Percentiles rank a stretch among this genome's conserved stretches.
Evolutionary conservation across 768 basidiomycete genomes (phyloP).

Genomic region (Steccherinum ochraceum): DNA sequence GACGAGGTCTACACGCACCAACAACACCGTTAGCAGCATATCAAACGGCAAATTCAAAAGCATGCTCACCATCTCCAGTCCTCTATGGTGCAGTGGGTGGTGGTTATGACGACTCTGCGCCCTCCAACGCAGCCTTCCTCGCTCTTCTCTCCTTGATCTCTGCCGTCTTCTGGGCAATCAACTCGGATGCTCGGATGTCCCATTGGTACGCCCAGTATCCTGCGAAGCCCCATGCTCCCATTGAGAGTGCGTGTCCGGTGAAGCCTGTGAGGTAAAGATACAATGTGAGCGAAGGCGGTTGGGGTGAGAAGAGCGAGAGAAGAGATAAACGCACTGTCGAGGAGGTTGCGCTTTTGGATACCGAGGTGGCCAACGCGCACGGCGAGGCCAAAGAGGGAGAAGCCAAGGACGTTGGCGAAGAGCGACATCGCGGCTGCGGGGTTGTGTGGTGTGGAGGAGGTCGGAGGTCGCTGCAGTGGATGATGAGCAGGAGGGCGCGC

Average conservation of each 20-base stretch:
- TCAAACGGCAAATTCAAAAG: no score
- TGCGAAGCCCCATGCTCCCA: constrained; percentile 60
- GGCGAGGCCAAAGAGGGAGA: constrained; percentile 77
- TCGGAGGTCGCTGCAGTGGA: not conserved
- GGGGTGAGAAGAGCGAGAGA: not conserved
- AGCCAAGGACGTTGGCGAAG: constrained; percentile 65
- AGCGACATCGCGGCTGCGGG: constrained; percentile 43
- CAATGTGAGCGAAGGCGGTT: not conserved
- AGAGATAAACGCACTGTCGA: constrained; percentile 59
- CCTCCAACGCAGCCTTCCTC: not conserved
- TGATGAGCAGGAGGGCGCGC: constrained; percentile 2
- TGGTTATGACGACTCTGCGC: no score
- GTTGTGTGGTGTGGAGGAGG: no score
- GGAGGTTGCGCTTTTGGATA: constrained; percentile 73
- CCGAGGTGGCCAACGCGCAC: constrained; percentile 83
- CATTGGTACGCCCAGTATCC: constrained; percentile 74
- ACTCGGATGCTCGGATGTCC: constrained; percentile 54
- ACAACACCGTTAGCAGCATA: no score
- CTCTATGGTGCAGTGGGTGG: no score
- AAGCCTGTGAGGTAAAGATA: no score
- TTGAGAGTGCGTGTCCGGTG: constrained; percentile 61
- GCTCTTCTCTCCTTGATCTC: constrained; percentile 49
- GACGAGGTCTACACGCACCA: no score
- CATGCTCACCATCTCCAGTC: not conserved
- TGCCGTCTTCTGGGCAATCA: constrained; percentile 57